Evolutionary conservation across 495 filamentous ascomycete species (phyloP), one percentile per base, ranked within the genome.

Genomic region (Penicillium antarcticum): DNA sequence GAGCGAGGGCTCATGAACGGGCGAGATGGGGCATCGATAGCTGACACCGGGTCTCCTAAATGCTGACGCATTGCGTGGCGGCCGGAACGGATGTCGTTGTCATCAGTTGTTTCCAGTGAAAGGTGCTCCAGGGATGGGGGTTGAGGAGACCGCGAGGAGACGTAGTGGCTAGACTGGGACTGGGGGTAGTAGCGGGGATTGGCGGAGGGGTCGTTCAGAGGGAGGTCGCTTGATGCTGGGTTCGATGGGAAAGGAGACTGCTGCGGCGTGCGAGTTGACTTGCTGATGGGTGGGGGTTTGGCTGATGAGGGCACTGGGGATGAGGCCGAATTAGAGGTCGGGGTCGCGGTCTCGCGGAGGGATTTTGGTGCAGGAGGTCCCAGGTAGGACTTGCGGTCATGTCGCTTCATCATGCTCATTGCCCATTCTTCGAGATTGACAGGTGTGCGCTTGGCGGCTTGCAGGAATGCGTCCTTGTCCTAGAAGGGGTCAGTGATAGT

Each of bases 351-450:
- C 12, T 72, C 69, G 46, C 68, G 70, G 19, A 80, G 67, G 0
- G 75, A 72, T 45, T 75, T 74, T n/a, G 78, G 74, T 6, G 73
- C 66, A 13, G 76, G 74, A 7, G 89, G 86, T 19, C 80, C 85
- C 33, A 96, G 80, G 69, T 97, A 92, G 5, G 89, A 95, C 67
- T 92, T 95, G 58, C 91, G 89, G 61, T 95, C 94, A 58, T 95
- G 84, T 52, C 83, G 81, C 55, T 95, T 88, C 82, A 96, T 91
- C 78, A 97, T 80, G 60, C 87, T 82, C 42, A 91, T 84, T 18
- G 92, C 91, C 92, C 92, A 97, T 45, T 87, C 85, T 71, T 87
- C 81, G 14, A 97, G 75, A 65, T 97, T 86, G 5, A 97, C 92
- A 0, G 92, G 92, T 1, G 92, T 97, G 40, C 92, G 84, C 74